Evolutionary conservation across 257 asterid species (phyloP).

Genomic region (Rhazya stricta): DNA sequence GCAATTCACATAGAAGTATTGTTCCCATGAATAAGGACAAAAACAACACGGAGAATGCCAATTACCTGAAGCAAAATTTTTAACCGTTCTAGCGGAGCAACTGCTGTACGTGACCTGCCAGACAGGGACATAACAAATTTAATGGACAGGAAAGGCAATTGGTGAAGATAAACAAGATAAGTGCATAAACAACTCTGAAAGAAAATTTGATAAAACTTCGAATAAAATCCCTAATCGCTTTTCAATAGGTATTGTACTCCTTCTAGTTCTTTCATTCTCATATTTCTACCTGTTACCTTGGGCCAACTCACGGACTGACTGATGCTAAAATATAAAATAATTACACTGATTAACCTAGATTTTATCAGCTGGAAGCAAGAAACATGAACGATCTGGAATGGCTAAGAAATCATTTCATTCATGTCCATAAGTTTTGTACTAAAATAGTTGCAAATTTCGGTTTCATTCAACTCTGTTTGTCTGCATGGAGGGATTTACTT

Average conservation of each 20-base stretch:
- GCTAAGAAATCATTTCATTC: not conserved
- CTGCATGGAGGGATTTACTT: not conserved
- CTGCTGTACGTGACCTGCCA: slow-evolving; percentile 92
- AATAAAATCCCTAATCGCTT: not conserved
- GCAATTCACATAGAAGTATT: too few relatives aligned
- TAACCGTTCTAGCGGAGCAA: slow-evolving; percentile 89
- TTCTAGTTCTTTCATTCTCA: not conserved
- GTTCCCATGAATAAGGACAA: not conserved
- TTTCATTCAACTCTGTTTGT: not conserved
- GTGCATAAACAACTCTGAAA: not conserved
- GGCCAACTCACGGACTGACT: not conserved
- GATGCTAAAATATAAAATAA: not conserved
- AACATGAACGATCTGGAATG: not conserved
- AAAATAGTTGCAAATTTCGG: not conserved
- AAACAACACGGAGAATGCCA: not conserved
- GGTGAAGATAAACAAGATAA: not conserved
- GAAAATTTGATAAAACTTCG: not conserved
- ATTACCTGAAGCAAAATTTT: slow-evolving; percentile 88
- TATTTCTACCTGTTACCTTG: not conserved
- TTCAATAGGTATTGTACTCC: too few relatives aligned
- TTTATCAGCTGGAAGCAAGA: not conserved
- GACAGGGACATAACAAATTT: not conserved
- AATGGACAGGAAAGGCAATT: not conserved
- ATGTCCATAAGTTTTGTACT: not conserved
- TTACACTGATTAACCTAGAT: not conserved